Base-by-base conservation (phyloP, 78 protist genomes). In the Polysphondylium violaceum region DNA sequence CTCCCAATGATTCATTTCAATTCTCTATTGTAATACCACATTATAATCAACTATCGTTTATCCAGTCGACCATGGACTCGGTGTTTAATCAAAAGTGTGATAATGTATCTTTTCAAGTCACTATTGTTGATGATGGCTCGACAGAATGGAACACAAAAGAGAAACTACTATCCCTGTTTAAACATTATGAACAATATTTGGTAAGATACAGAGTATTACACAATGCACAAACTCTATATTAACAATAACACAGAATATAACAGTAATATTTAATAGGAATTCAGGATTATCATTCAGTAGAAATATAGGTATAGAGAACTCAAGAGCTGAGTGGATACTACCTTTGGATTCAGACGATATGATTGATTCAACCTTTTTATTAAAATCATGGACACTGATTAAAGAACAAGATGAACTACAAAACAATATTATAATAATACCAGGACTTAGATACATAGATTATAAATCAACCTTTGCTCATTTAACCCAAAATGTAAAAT, bases 281-380 rank as follows among this genome's bases (percentile, higher is more conserved):
- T 8, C n/a, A 19, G 91, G 91, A 2, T 31, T 83, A 43, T 59
- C 91, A 31, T 31, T 27, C 9, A 35, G 65, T 19, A 69, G 91
- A 50, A 83, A 83, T 69, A 3, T 27, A 27, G 91, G 74, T 12
- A 83, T 83, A n/a, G n/a, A 35, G n/a, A 6, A 41, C 1, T n/a
- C 81, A 6, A 55, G 25, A 9, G 69, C 64, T 7, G 59, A 33
- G 6, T 83, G 91, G 91, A 83, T 83, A 53, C 33, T 83, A 19
- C 91, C 91, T 11, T 69, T 83, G 5, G 91, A 83, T 58, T n/a
- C 81, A 3, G 91, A 83, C 69, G 91, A 83, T 69, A 3, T 43
- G 14, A 53, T 83, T 11, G 27, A 41, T 29, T 1, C 3, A 36
- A 23, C 19, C 21, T 79, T 79, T 21, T 40, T 79, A 17, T n/a